These are phyloP conservation scores for Ustilago crameri DNA, from an alignment of 1,284 basidiomycete genomes.

Conservation along the genomic window DNA sequence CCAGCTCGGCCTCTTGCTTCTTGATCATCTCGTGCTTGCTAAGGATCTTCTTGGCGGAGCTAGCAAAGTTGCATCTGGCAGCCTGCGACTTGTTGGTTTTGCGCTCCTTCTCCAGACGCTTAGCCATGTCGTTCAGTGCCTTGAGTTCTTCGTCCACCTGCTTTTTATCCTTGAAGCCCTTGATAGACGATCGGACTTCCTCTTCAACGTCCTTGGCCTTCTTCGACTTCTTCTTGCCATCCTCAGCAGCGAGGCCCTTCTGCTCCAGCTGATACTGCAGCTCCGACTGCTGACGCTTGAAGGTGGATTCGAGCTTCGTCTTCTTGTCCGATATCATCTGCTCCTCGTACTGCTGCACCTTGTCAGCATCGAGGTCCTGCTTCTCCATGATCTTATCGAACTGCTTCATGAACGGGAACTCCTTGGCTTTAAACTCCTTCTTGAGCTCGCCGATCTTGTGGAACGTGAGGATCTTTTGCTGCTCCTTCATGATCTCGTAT, in stretches of 20 bases:
- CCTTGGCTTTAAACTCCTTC: slow-evolving; percentile 74
- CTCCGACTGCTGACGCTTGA: slow-evolving; percentile 73
- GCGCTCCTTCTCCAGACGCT: slow-evolving; percentile 82
- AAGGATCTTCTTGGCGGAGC: slow-evolving; percentile 76
- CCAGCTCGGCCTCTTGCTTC: slow-evolving; percentile 63
- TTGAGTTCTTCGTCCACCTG: slow-evolving; percentile 73
- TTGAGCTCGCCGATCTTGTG: slow-evolving; percentile 72
- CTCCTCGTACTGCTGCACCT: slow-evolving; percentile 84
- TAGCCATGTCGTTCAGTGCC: slow-evolving; percentile 80
- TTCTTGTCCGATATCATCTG: slow-evolving; percentile 72
- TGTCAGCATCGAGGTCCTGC: slow-evolving; percentile 92
- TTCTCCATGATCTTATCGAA: slow-evolving; percentile 75
- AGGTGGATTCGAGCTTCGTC: slow-evolving; percentile 77
- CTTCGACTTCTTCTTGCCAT: slow-evolving; percentile 49
- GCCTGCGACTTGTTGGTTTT: slow-evolving; percentile 77
- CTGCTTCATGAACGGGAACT: slow-evolving; percentile 73
- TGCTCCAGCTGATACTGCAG: slow-evolving; percentile 59
- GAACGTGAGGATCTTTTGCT: slow-evolving; percentile 63
- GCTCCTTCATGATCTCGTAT: slow-evolving; percentile 67
- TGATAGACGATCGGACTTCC: slow-evolving; percentile 49
- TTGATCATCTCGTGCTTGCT: slow-evolving; percentile 63
- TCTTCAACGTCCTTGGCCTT: slow-evolving; percentile 55
- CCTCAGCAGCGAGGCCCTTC: slow-evolving; percentile 36
- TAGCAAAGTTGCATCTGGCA: slow-evolving; percentile 68
- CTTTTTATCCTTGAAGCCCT: slow-evolving; percentile 57